Evolutionary conservation across 2,329 filamentous ascomycete species (phyloP), one percentile per base, ranked within the genome.

Genomic region (Ceratocystis alfenasii): DNA sequence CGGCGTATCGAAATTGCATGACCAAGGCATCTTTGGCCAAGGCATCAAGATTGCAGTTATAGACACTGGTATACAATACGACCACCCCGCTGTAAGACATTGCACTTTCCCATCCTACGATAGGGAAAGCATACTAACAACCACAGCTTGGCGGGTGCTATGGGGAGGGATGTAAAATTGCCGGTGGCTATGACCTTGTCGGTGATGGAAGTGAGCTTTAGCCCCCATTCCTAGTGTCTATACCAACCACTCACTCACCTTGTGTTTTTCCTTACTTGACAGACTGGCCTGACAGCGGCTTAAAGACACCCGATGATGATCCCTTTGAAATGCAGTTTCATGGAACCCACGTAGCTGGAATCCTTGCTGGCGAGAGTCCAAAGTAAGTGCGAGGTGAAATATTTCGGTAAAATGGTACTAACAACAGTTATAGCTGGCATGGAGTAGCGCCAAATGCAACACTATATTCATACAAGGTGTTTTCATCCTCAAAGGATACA

Each of bases 261-360:
- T 20, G 6, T 15, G 36, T 41, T 41, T 15, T 41, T 41, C 36
- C 12, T 41, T 41, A 15, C 3, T 60, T 65, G 48, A 25, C 44
- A 60, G 66, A 61, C 22, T 66, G 50, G 45, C 66, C 66, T 1
- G 61, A 67, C 22, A 44, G 76, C 76, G 68, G 74, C 70, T 1
- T 76, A 76, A 74, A 65, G 15, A 57, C 63, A 20, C 66, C 69
- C 15, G 66, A 69, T 25, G 63, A 63, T 1, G 79, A 83, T 68
- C 83, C 83, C 2, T 80, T 81, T 70, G 81, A 81, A 68, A 74
- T 75, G 65, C 73, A 72, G 55, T 55, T 73, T 0, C 75, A 77
- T 46, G 75, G 75, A 1, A 77, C 75, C 3, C 75, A 77, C 65
- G 72, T 74, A 1, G 70, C 72, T 33, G 73, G 72, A 7, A 74